Percentiles rank a stretch among this genome's conserved stretches.
Conservation (phyloP, 352 stramenopile species). For the Pythium folliculosum region DNA sequence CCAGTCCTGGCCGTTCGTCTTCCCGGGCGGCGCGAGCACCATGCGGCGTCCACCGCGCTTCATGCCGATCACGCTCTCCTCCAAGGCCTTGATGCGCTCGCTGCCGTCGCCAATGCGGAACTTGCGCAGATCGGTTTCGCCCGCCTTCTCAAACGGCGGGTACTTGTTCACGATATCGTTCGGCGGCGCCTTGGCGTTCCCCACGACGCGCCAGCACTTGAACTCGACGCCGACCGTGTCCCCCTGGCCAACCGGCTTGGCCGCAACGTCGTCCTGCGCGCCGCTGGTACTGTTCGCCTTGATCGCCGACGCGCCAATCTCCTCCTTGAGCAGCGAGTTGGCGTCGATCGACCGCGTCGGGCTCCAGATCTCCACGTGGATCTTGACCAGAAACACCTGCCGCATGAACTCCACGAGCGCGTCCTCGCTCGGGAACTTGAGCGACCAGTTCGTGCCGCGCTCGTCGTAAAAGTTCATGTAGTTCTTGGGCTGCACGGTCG, state of each 20-base stretch:
- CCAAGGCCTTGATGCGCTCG: conserved; percentile 87
- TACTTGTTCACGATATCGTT: conserved; percentile 79
- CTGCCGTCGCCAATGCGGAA: conserved; percentile 75
- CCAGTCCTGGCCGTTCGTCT: conserved; percentile 82
- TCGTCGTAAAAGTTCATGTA: conserved; percentile 89
- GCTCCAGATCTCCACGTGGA: conserved; percentile 79
- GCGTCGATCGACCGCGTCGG: conserved; percentile 27
- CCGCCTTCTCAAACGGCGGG: conserved; percentile 68
- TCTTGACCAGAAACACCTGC: conserved; percentile 72
- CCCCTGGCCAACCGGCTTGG: conserved; percentile 38
- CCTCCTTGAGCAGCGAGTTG: conserved; percentile 25
- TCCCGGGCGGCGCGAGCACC: conserved; percentile 81
- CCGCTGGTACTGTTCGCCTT: conserved; percentile 33
- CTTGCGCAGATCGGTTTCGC: conserved; percentile 56
- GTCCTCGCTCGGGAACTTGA: conserved; percentile 68
- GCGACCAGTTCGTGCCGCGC: conserved; percentile 65
- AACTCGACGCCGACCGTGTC: conserved; percentile 71
- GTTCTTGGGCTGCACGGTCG: conserved; percentile 70
- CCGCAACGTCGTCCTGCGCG: conserved; percentile 33
- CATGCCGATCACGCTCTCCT: conserved; percentile 89
- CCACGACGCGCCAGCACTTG: conserved; percentile 76
- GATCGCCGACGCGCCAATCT: conserved; percentile 47
- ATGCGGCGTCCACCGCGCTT: conserved; percentile 86
- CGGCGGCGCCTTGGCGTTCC: conserved; percentile 55
- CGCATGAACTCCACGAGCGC: conserved; percentile 69